Base-by-base conservation (phyloP, 768 basidiomycete species). In the Xerocomellus chrysenteron region DNA sequence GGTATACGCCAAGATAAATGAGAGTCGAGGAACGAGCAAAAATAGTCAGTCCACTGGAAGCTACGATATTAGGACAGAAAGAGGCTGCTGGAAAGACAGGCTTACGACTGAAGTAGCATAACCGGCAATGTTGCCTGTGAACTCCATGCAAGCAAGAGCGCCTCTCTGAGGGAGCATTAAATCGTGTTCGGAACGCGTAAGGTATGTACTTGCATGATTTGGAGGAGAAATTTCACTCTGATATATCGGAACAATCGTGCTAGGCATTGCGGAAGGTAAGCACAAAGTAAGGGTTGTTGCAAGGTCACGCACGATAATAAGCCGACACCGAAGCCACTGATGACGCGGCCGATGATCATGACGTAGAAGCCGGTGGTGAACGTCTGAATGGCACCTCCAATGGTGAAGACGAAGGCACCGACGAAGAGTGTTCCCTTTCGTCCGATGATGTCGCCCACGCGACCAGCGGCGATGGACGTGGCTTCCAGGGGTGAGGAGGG, bases 221-320 rank as follows among this genome's bases (percentile, higher is more conserved):
- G 95, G 91, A 32, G 95, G 94, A 5, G 92, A 94, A 46, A 97
- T 93, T 77, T 98, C 95, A 63, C 91, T 93, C 76, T 97, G 92
- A 71, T 94, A 95, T 55, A 94, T 93, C 14, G 92, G 93, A 30
- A 94, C 92, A 57, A 94, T 94, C n/a, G 92, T 94, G 42, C 92
- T 94, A 62, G 28, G 28, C 30, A 39, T 43, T 47, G 52, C 19
- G 11, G 14, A 33, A 21, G 26, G 47, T 60, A 12, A 70, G 55
- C 33, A 50, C 12, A 17, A 44, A 33, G 35, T 14, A 13, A 32
- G 24, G 16, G 24, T 11, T 37, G 36, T 21, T 28, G 14, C 19
- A 32, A 40, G 35, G 24, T 35, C 17, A 80, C 88, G 65, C 67
- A 93, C 90, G 89, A 92, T 52, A 96, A 74, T 58, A 96, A 78